Base-by-base conservation (phyloP, 78 protist genomes). In the Dictyostelium brefeldianum region DNA sequence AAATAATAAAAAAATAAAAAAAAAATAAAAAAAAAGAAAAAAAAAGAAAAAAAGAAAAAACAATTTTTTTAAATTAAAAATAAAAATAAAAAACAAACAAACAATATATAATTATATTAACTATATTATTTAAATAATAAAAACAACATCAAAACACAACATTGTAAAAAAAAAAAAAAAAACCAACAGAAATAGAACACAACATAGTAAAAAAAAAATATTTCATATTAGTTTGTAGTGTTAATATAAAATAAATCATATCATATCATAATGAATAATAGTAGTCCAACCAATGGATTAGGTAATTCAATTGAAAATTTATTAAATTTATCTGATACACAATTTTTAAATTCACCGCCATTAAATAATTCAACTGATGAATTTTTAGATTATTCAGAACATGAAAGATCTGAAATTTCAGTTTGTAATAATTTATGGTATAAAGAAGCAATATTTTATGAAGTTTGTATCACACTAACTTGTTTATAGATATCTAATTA, bases 401-500 rank as follows among this genome's bases (percentile, higher is more conserved):
- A 87, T 36, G 84, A 87, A 78, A 80, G 81, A 41, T 74, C 93
- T n/a, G 93, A 87, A 51, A 43, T 56, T 25, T 56, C 93, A 0
- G 75, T 87, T 17, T 50, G 11, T 4, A 77, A 74, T 47, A 87
- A 87, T 51, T 36, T 78, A 20, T 94, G 96, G 96, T 94, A 87
- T 47, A 83, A 94, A 70, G 96, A 94, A 31, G 97, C 97, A 15
- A 78, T 96, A 36, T 89, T 96, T 77, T 96, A 96, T 65, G 96
- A 96, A 62, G 96, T 78, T 48, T 10, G 36, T 51, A 29, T 67
- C 9, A 67, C 31, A 31, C 1, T 67, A 14, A 31, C 0, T 67
- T 31, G 4, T 1, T 36, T n/a, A 1, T 12, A 67, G 6, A 69
- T 69, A 17, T 14, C 14, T 20, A 14, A 20, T 4, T n/a, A n/a